Evolutionary conservation across 345 rosid genomes (phyloP).

Genomic region (Nephelium lappaceum): DNA sequence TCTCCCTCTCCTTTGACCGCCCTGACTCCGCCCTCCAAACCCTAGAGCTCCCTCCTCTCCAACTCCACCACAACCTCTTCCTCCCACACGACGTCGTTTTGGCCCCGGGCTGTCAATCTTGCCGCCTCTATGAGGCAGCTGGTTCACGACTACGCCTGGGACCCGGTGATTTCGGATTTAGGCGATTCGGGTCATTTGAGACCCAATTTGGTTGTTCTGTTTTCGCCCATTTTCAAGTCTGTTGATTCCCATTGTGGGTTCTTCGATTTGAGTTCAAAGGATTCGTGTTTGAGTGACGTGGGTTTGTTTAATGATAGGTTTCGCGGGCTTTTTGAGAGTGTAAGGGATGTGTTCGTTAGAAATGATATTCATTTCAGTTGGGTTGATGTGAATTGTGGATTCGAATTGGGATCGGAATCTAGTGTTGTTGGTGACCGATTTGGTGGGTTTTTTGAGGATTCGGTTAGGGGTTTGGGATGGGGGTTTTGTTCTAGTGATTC

Average conservation of each 20-base stretch:
- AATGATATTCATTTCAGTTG: conserved; percentile 82
- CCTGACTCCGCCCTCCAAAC: conserved; percentile 53
- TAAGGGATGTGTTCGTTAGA: conserved; percentile 54
- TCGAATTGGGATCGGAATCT: conserved; percentile 22
- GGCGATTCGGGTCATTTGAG: conserved; percentile 26
- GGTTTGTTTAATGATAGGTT: conserved; percentile 43
- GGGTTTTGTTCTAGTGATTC: conserved; percentile 81
- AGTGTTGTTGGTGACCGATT: conserved; percentile 23
- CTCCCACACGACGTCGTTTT: conserved; percentile 25
- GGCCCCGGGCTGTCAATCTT: conserved; percentile 40
- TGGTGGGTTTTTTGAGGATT: conserved; percentile 47
- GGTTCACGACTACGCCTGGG: conserved; percentile 86
- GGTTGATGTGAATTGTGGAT: conserved; percentile 61
- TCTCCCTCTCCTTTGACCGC: conserved; percentile 68
- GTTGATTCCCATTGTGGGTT: conserved; percentile 47
- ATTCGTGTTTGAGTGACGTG: conserved; percentile 37
- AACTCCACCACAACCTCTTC: conserved; percentile 8
- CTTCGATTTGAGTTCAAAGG: conserved; percentile 40
- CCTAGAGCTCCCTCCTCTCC: conserved; percentile 41
- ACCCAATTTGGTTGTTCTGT: conserved; percentile 76
- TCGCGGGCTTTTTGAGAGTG: conserved; percentile 50
- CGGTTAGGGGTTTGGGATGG: conserved; percentile 75
- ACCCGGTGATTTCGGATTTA: conserved; percentile 42
- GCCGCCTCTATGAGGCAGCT: conserved; percentile 74
- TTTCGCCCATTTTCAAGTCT: conserved; percentile 58